Base-by-base conservation (phyloP, 108 stramenopile species). In the Parietichytrium sp. region DNA sequence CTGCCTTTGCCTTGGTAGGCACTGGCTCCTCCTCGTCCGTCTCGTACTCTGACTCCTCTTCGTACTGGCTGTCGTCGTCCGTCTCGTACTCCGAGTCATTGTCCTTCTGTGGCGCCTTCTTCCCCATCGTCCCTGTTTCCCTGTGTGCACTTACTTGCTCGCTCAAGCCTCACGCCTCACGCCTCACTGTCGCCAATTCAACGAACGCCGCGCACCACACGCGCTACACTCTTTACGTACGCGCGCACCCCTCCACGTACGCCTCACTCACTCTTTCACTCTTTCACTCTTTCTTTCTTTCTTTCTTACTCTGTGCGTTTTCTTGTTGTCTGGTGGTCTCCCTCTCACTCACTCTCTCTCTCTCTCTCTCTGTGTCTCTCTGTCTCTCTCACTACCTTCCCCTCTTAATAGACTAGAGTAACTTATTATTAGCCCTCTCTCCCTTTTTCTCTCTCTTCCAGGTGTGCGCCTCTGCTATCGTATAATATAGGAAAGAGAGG, bases 81-180 rank as follows among this genome's bases (percentile, higher is more conserved):
- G 78, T 79, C 78, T 79, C 78, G 78, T 79, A 49, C 26, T 49
- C 8, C 61, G 33, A 47, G 48, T 79, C 26, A 23, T 79, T 49
- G 48, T 79, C 48, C 0, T 49, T 42, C 38, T 45, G 38, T 15
- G 10, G 15, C 1, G 33, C 45, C 26, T n/a, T 78, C 77, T 1
- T 78, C n/a, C 48, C 45, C 36, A n/a, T 1, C 15, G 36, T 20
- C 48, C 13, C 29, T 16, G 10, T n/a, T 79, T 29, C 78, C 78
- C 18, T 23, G 42, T 29, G 29, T 12, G 47, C 8, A 7, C 47
- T 16, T 1, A 16, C 78, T 48, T 29, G 20, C 0, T 0, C 78
- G 16, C 48, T 29, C 0, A 4, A 49, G 7, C 48, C 8, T 25
- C 48, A 16, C 4, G 16, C 18, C 23, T 26, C 23, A 13, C 26